Evolutionary conservation across 148 eudicot genomes (phyloP), one percentile per base, ranked within the genome.

Genomic region (Amaranthus hypochondriacus): DNA sequence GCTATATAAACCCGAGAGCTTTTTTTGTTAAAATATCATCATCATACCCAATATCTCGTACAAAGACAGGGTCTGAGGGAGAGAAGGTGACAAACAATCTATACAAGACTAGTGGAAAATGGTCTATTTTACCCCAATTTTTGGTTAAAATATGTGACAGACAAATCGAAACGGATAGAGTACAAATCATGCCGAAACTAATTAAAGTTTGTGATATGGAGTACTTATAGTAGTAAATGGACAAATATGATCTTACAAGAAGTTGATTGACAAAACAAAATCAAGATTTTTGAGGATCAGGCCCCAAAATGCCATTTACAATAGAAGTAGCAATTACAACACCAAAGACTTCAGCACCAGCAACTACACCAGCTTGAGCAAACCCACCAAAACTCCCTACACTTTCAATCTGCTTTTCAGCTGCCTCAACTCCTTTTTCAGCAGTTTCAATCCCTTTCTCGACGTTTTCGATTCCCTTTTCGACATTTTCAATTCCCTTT

Each of bases 221-320:
- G 39, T 28, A 28, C 39, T 28, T 28, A 28, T 28, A 28, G 39
- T 28, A 28, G 39, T 28, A 28, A 28, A 28, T 28, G 39, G 39
- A 28, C 39, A 57, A 71, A 6, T 71, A 53, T 56, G 11, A 75
- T 9, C 48, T 9, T 12, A 49, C 28, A 48, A 68, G 7, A 58
- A 42, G n/a, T 46, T 56, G 7, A 56, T 14, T 6, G 56, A 66
- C 5, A 57, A 15, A 46, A 50, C 57, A 75, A 48, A 5, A 65
- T 76, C 69, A 81, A 50, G 81, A 56, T 48, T 81, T 87, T 77
- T 81, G 81, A 72, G 78, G 85, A 66, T 88, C 92, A 53, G 95
- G 84, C 12, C 90, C 88, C 49, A 94, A 70, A 84, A 91, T 94
- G 18, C 88, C 96, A 75, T 88, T 94, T 5, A 94, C 98, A 75